These are phyloP conservation scores for Acephala macrosclerotiorum DNA, from an alignment of 2,329 filamentous ascomycete species.

Conservation along the genomic window DNA sequence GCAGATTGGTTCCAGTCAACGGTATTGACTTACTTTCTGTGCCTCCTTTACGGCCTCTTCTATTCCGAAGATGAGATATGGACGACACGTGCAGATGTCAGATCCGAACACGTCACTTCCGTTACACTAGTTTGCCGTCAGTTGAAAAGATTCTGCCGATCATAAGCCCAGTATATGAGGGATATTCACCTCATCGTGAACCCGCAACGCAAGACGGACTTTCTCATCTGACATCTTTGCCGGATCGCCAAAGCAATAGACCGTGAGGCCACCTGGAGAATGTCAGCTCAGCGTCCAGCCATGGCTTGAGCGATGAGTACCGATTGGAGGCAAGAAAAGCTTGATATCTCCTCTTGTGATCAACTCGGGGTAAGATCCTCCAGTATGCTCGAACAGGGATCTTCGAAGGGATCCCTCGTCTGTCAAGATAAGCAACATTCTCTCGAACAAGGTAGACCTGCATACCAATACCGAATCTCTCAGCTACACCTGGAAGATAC, in stretches of 20 bases:
- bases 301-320: conserved; percentile 70
- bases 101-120: conserved; percentile 97
- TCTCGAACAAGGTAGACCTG: conserved; percentile 18
- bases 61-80: conserved; percentile 96
- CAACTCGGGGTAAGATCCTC: conserved; percentile 94
- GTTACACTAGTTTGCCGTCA: conserved; percentile 69
- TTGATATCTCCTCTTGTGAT: conserved; percentile 96
- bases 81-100: conserved; percentile 96
- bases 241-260: conserved; percentile 96
- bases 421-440: conserved; percentile 74
- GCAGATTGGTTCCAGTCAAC: conserved; percentile 4
- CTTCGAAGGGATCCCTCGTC: conserved; percentile 88
- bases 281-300: conserved; percentile 23
- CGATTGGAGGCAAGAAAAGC: conserved; percentile 93
- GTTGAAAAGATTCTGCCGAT: conserved; percentile 24
- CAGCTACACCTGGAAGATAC: conserved; percentile 87
- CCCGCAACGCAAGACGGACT: conserved; percentile 79
- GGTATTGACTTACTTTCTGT: conserved; percentile 62
- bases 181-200: conserved; percentile 67
- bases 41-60: conserved; percentile 98
- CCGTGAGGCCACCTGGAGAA: conserved; percentile 72
- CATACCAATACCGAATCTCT: conserved; percentile 80
- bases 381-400: conserved; percentile 92
- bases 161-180: conserved; percentile 5
- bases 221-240: conserved; percentile 92